Base-by-base conservation (phyloP, 257 asterid species). In the Coffea canephora region DNA sequence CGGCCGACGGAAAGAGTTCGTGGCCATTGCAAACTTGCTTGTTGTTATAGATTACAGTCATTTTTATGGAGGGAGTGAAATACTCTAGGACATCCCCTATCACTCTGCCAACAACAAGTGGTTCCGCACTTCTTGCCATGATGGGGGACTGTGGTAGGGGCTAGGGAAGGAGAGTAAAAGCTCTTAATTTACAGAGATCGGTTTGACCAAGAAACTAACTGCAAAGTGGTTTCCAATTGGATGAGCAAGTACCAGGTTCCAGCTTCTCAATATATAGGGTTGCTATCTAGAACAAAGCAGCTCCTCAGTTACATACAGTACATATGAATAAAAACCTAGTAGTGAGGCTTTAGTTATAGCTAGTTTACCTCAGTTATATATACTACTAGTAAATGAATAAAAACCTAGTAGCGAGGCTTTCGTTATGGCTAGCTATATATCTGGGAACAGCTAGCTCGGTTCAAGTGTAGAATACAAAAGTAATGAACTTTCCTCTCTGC, bases 51-150 rank as follows among this genome's bases (percentile, higher is more conserved):
- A 83, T 77, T 0, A 91, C 89, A 1, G 77, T 59, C 89, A 91
- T 88, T 48, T 84, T 85, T 1, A 85, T 68, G 2, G 83, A 82
- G 18, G 94, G 87, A 57, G 57, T 84, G 90, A 92, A 94, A 45
- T 77, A 55, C 45, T 94, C 92, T 0, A 94, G 84, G 31, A 92
- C 97, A 82, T 94, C 98, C 11, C 98, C 97, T 18, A 92, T 79
- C 84, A 94, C 98, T 86, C 95, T 86, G 18, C 97, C 96, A 23
- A 94, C 85, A 21, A 86, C 82, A 23, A 94, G 90, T 2, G 98
- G 93, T 19, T 94, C 96, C 13, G 85, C 78, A 71, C 72, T 78
- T 80, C 87, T 85, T 69, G 87, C 92, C 91, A 87, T 89, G 66
- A 39, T 27, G 25, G 13, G 27, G 43, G 15, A 39, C 11, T 0